Conservation (phyloP, 768 basidiomycete species). For the Boletus insuetus region DNA sequence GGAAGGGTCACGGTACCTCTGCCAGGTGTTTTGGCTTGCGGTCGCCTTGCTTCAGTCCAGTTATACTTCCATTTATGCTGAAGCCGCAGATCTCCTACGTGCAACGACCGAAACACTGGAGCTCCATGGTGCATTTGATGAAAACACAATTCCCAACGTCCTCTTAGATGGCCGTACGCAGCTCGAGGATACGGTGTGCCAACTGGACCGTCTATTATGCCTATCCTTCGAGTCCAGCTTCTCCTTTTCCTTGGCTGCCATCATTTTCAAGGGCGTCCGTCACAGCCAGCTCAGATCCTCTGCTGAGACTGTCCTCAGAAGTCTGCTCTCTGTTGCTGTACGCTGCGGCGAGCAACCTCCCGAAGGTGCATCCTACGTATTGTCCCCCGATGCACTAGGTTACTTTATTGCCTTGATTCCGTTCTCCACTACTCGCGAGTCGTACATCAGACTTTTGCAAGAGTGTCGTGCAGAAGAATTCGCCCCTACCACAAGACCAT, state of each 20-base stretch:
- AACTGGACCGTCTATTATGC: conserved; percentile 70
- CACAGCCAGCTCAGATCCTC: conserved; percentile 60
- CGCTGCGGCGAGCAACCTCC: conserved; percentile 35
- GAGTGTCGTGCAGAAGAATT: conserved; percentile 58
- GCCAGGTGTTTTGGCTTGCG: conserved; percentile 83
- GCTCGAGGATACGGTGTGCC: conserved; percentile 65
- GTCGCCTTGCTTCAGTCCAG: conserved; percentile 80
- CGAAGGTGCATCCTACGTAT: conserved; percentile 42
- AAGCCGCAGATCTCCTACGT: conserved; percentile 66
- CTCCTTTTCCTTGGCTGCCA: conserved; percentile 77
- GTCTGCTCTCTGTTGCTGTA: conserved; percentile 60
- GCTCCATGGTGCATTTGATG: conserved; percentile 54
- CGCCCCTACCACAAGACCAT: conserved; percentile 35
- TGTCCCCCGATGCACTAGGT: conserved; percentile 61
- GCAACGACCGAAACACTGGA: conserved; percentile 66
- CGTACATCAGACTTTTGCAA: conserved; percentile 59
- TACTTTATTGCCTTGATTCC: conserved; percentile 81
- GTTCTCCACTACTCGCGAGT: conserved; percentile 52
- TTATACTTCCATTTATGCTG: conserved; percentile 63
- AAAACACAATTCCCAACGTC: conserved; percentile 48
- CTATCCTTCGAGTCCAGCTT: conserved; percentile 77
- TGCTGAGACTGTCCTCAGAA: conserved; percentile 60
- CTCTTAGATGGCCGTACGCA: conserved; percentile 62
- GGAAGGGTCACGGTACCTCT: conserved; percentile 67
- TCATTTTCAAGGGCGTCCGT: conserved; percentile 86